Percentiles rank a stretch among this genome's conserved stretches.
phyloP scores from a whole-genome alignment of 2,329 filamentous ascomycete species.

The Ambrosiella xylebori region DNA sequence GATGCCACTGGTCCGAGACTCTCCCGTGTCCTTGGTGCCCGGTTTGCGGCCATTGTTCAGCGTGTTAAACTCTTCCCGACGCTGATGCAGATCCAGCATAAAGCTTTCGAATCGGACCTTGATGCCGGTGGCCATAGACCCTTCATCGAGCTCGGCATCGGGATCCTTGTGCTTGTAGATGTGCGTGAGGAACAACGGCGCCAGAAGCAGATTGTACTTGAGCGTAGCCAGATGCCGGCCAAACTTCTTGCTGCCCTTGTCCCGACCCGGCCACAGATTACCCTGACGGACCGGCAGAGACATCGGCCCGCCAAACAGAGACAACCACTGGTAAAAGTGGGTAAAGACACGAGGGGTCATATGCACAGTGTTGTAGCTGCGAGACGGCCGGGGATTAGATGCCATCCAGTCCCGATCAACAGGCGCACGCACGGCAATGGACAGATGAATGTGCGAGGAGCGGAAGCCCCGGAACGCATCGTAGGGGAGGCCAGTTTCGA shows the following conservation, averaged over 20 bases:
- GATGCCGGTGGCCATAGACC: constrained; percentile 83
- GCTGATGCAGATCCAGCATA: constrained; percentile 89
- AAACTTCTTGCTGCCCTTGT: constrained; percentile 98
- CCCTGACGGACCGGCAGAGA: constrained; percentile 89
- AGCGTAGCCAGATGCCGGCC: constrained; percentile 93
- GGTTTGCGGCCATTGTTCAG: constrained; percentile 59
- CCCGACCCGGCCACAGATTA: constrained; percentile 72
- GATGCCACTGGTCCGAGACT: constrained; percentile 76
- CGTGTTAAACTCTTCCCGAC: constrained; percentile 79
- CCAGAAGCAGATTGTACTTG: constrained; percentile 88
- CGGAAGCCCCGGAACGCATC: constrained; percentile 96
- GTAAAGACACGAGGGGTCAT: constrained; percentile 92
- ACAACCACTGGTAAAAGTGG: constrained; percentile 97
- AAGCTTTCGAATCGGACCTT: constrained; percentile 94
- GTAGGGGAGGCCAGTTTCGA: constrained; percentile 39
- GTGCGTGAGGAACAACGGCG: constrained; percentile 85
- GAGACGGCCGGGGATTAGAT: constrained; percentile 54
- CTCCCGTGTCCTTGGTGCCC: constrained; percentile 16
- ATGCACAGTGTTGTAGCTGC: constrained; percentile 93
- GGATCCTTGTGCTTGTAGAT: constrained; percentile 97
- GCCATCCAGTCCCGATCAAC: constrained; percentile 74
- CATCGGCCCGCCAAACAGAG: constrained; percentile 85
- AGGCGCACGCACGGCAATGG: constrained; percentile 76
- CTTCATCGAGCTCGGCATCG: constrained; percentile 60
- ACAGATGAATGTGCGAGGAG: constrained; percentile 91